Evolutionary conservation across 345 rosid genomes (phyloP).

Genomic region (Eucalyptus regnans): DNA sequence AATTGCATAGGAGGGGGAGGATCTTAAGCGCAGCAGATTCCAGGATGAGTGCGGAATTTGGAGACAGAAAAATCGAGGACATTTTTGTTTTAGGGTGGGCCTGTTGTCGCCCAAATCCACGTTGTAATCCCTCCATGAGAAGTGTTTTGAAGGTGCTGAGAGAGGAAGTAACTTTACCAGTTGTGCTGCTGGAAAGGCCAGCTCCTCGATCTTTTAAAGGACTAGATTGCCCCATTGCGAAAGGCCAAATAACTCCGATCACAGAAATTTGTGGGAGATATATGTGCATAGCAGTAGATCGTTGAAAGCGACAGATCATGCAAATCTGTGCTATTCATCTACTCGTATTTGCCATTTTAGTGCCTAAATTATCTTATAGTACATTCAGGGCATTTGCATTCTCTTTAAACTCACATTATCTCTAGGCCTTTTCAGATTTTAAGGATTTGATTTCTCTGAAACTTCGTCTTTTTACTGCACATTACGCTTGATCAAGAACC

Average conservation of each 20-base stretch:
- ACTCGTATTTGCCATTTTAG: neutral
- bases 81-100: slow-evolving; percentile 48
- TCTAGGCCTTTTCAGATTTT: neutral
- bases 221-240: slow-evolving; percentile 14
- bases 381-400: neutral
- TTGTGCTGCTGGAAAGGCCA: slow-evolving; percentile 48
- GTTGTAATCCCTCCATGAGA: slow-evolving; percentile 60
- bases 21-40: slow-evolving; percentile 45
- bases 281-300: neutral
- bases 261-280: slow-evolving; percentile 33
- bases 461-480: neutral
- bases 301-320: neutral
- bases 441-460: neutral
- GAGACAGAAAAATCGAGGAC: slow-evolving; percentile 25
- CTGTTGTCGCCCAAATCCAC: slow-evolving; percentile 74
- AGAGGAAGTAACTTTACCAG: slow-evolving; percentile 39
- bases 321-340: neutral
- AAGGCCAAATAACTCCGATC: slow-evolving; percentile 17
- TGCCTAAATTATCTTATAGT: neutral
- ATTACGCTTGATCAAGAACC: neutral
- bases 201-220: slow-evolving; percentile 44
- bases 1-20: slow-evolving; percentile 28
- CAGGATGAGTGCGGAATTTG: slow-evolving; percentile 18
- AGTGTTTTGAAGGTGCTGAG: slow-evolving; percentile 47
- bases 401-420: neutral